A percentile compares a stretch with the other conserved stretches of the same genome.
These are phyloP conservation scores for Hypomyces rosellus DNA, from an alignment of 2,329 filamentous ascomycete species.

Conservation along the genomic window DNA sequence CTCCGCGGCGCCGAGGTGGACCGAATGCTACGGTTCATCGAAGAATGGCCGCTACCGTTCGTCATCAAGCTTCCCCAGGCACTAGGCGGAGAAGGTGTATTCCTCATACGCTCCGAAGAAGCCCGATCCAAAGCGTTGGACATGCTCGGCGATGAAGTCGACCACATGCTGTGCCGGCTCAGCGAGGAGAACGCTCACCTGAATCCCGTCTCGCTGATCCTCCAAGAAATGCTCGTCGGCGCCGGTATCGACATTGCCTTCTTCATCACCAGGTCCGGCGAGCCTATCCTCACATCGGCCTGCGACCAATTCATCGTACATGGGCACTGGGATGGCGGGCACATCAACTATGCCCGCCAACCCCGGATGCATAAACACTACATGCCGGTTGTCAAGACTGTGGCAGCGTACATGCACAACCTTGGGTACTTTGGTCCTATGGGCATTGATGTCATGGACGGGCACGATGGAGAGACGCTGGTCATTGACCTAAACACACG, in stretches of 20 bases:
- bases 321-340: slow-evolving; percentile 1
- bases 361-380: not conserved
- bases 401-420: slow-evolving; percentile 2
- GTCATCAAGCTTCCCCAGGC: slow-evolving; percentile 5
- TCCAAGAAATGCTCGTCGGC: slow-evolving; percentile 7
- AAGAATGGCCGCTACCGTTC: not conserved
- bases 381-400: not conserved
- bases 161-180: not conserved
- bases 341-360: slow-evolving; percentile 1
- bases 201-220: slow-evolving; percentile 2
- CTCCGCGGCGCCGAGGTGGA: not conserved
- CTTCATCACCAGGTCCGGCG: slow-evolving; percentile 3
- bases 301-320: slow-evolving; percentile 4
- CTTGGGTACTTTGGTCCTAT: slow-evolving; percentile 6
- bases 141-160: not conserved
- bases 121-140: not conserved
- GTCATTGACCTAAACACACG: slow-evolving; percentile 9
- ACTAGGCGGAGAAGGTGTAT: not conserved
- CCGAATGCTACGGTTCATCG: not conserved
- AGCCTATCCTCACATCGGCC: slow-evolving; percentile 1
- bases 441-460: slow-evolving; percentile 7
- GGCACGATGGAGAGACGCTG: not conserved
- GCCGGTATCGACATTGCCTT: not conserved
- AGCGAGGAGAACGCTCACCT: slow-evolving; percentile 2
- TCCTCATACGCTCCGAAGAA: not conserved